Percentiles rank a stretch among this genome's conserved stretches.
phyloP scores from a whole-genome alignment of 108 stramenopile genomes.

The Nannochloropsis salina region DNA sequence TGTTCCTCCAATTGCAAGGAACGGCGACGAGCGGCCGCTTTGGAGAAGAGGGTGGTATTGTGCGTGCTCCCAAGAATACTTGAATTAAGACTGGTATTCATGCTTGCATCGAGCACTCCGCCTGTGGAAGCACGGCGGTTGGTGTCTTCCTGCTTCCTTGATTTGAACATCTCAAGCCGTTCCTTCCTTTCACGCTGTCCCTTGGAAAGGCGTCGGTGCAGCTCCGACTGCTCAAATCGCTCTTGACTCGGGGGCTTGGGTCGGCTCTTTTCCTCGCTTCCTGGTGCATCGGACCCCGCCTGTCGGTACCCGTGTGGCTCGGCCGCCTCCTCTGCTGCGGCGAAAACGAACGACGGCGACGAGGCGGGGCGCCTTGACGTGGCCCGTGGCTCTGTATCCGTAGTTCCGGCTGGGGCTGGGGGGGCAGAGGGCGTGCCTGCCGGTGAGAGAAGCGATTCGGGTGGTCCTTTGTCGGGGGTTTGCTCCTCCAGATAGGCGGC shows the following conservation, averaged over 20 bases:
- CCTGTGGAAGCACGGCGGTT: neutral
- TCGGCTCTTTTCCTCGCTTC: neutral
- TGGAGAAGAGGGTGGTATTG: slow-evolving; percentile 12
- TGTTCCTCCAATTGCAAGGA: slow-evolving; percentile 4
- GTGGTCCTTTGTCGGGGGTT: neutral
- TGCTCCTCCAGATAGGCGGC: slow-evolving; percentile 16
- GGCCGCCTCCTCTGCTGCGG: neutral
- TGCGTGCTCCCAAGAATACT: neutral
- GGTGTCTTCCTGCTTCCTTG: neutral
- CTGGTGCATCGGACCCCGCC: neutral
- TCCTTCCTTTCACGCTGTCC: neutral
- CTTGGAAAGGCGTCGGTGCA: neutral
- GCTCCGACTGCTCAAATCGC: neutral
- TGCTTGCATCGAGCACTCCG: neutral
- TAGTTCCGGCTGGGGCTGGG: neutral
- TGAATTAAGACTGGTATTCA: neutral
- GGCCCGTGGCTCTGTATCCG: neutral
- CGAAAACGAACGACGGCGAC: neutral
- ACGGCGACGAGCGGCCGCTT: neutral
- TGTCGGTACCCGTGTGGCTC: neutral
- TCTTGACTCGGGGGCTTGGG: neutral
- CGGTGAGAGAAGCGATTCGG: neutral
- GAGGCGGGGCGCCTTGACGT: neutral
- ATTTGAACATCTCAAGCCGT: neutral
- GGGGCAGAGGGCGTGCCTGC: slow-evolving; percentile 4